A percentile compares a stretch with the other conserved stretches of the same genome.
Conservation (phyloP, 768 basidiomycete genomes). For the Mycena rebaudengoi region DNA sequence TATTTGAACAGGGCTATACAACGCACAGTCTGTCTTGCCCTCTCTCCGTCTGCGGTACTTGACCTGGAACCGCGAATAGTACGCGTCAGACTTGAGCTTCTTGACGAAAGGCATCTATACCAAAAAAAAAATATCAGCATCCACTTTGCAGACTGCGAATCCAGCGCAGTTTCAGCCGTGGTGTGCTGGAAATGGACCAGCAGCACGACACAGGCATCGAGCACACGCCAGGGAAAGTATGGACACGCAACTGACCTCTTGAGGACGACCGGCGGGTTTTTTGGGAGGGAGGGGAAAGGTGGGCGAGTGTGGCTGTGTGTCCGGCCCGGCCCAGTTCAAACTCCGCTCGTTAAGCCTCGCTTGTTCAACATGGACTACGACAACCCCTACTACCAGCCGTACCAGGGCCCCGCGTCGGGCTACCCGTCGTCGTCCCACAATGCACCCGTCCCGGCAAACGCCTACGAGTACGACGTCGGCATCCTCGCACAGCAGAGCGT, state of each 20-base stretch:
- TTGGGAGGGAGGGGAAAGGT: no score
- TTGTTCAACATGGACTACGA: conserved; percentile 43
- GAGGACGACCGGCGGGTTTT: no score
- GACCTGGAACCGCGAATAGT: conserved; percentile 98
- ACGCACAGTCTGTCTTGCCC: conserved; percentile 97
- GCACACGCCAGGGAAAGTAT: no score
- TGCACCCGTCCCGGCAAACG: conserved; percentile 87
- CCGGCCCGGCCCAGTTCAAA: no score
- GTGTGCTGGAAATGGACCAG: background rate
- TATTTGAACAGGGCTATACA: conserved; percentile 1
- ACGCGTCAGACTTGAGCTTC: conserved; percentile 94
- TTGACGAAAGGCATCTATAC: conserved; percentile 95
- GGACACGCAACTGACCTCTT: no score
- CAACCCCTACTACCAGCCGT: conserved; percentile 85
- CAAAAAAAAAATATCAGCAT: conserved; percentile 40
- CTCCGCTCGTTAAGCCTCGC: no score
- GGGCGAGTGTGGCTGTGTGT: no score
- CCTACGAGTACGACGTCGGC: conserved; percentile 92
- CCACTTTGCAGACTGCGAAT: conserved; percentile 37
- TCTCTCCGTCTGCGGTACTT: conserved; percentile 98
- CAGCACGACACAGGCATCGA: no score
- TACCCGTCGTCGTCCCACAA: conserved; percentile 68
- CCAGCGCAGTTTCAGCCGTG: conserved; percentile 41
- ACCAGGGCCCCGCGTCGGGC: conserved; percentile 78
- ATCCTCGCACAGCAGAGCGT: conserved; percentile 91